Evolutionary conservation across 768 basidiomycete species (phyloP).

Genomic region (Psilocybe cyanescens): DNA sequence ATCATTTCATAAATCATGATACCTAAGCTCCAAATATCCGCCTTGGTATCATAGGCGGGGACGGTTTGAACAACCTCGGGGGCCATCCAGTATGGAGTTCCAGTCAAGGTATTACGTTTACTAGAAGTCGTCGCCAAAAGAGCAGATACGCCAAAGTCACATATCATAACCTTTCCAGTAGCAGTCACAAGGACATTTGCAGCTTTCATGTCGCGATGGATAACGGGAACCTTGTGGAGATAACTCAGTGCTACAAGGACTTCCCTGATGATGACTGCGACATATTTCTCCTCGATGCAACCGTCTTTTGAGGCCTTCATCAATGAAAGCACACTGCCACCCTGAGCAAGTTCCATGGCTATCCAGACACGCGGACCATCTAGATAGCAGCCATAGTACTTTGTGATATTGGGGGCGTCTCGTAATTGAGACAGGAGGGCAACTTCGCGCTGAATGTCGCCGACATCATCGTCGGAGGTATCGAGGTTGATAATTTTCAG

Average conservation of each 20-base stretch:
- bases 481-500: constrained; percentile 99
- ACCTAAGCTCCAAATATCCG: constrained; percentile 97
- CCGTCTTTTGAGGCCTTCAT: constrained; percentile 85
- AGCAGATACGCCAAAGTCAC: constrained; percentile 98
- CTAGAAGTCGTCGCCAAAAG: constrained; percentile 81
- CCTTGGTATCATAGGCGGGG: constrained; percentile 94
- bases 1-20: constrained; percentile 97
- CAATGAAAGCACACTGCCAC: constrained; percentile 90
- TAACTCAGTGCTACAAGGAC: constrained; percentile 86
- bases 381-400: constrained; percentile 96
- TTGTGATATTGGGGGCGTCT: constrained; percentile 88
- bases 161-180: constrained; percentile 90
- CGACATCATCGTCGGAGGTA: constrained; percentile 94
- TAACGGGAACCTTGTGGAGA: constrained; percentile 92
- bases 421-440: constrained; percentile 88
- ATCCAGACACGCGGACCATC: constrained; percentile 98
- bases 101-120: constrained; percentile 95
- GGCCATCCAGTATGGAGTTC: constrained; percentile 99
- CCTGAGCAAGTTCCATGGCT: constrained; percentile 96
- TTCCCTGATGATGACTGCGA: constrained; percentile 86
- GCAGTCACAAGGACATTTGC: constrained; percentile 94
- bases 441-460: constrained; percentile 95
- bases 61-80: constrained; percentile 93
- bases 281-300: constrained; percentile 87
- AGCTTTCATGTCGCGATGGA: constrained; percentile 97